Conservation (phyloP, 2,329 filamentous ascomycete genomes). For the Neonectria punicea region DNA sequence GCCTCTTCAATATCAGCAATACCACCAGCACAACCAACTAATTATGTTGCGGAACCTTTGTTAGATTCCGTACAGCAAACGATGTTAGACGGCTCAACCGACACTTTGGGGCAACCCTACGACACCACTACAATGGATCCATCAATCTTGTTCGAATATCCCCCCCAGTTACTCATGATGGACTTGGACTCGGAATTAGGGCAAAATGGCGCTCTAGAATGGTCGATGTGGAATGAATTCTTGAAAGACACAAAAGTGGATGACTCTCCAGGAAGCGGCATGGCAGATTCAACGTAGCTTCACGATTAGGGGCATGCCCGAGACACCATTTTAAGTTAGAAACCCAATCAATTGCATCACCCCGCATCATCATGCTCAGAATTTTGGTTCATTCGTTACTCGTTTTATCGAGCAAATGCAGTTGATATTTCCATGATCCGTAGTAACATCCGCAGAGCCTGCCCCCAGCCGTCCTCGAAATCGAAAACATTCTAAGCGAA, state of each 20-base stretch:
- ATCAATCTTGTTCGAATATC: slow-evolving; percentile 44
- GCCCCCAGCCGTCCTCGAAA: slow-evolving; percentile 62
- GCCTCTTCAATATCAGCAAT: slow-evolving; percentile 6
- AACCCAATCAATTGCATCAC: slow-evolving; percentile 46
- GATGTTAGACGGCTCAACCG: neutral
- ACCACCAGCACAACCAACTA: slow-evolving; percentile 10
- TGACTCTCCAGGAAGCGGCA: slow-evolving; percentile 42
- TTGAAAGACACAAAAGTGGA: slow-evolving; percentile 53
- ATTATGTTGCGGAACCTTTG: neutral
- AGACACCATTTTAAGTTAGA: slow-evolving; percentile 33
- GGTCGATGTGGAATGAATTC: slow-evolving; percentile 58
- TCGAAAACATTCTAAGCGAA: slow-evolving; percentile 85
- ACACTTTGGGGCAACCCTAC: slow-evolving; percentile 30
- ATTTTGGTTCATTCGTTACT: slow-evolving; percentile 59
- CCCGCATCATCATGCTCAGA: slow-evolving; percentile 42
- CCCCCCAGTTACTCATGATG: slow-evolving; percentile 40
- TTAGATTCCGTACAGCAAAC: slow-evolving; percentile 7
- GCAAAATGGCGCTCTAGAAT: slow-evolving; percentile 37
- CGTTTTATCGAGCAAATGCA: slow-evolving; percentile 65
- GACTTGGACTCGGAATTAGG: slow-evolving; percentile 36
- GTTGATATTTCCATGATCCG: slow-evolving; percentile 69
- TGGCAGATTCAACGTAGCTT: slow-evolving; percentile 32
- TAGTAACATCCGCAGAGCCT: slow-evolving; percentile 71
- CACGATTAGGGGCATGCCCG: slow-evolving; percentile 13
- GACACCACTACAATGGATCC: slow-evolving; percentile 44